Conservation (phyloP, 1,284 basidiomycete species). For the Ustilago bromivora region DNA sequence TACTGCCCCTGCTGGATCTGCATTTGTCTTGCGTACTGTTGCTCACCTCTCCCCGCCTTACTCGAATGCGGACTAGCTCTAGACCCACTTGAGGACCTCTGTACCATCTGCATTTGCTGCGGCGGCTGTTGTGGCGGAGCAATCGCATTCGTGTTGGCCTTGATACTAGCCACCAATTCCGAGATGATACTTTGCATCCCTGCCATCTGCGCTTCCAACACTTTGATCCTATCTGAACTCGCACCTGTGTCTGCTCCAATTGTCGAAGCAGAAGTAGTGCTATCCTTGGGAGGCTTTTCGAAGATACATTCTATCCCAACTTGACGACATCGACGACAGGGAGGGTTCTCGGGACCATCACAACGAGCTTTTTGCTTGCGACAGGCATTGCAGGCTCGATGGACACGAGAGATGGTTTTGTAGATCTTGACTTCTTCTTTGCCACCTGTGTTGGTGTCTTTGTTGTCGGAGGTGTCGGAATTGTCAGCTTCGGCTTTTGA, state of each 20-base stretch:
- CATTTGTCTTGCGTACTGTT: slow-evolving; percentile 17
- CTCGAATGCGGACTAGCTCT: slow-evolving; percentile 13
- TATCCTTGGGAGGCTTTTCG: slow-evolving; percentile 90
- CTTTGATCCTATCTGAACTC: slow-evolving; percentile 33
- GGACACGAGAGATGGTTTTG: slow-evolving; percentile 49
- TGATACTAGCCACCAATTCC: slow-evolving; percentile 47
- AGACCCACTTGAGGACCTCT: slow-evolving; percentile 5
- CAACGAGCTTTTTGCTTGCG: slow-evolving; percentile 54
- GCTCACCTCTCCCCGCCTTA: slow-evolving; percentile 14
- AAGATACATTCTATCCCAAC: slow-evolving; percentile 87
- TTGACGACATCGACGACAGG: slow-evolving; percentile 87
- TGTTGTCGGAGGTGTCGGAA: slow-evolving; percentile 17
- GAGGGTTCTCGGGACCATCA: slow-evolving; percentile 74
- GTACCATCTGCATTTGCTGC: background rate
- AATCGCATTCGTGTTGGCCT: slow-evolving; percentile 43
- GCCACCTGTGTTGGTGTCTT: slow-evolving; percentile 12
- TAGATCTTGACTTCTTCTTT: slow-evolving; percentile 45
- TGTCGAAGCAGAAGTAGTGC: slow-evolving; percentile 28
- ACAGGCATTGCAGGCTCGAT: slow-evolving; percentile 56
- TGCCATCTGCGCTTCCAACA: slow-evolving; percentile 41
- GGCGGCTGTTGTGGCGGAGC: slow-evolving; percentile 13
- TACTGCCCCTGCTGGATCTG: slow-evolving; percentile 32
- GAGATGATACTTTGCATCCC: slow-evolving; percentile 50
- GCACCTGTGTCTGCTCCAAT: slow-evolving; percentile 73
- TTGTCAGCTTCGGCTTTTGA: background rate